Conservation (phyloP, 441 rosid species). For the Geranium incanum region DNA sequence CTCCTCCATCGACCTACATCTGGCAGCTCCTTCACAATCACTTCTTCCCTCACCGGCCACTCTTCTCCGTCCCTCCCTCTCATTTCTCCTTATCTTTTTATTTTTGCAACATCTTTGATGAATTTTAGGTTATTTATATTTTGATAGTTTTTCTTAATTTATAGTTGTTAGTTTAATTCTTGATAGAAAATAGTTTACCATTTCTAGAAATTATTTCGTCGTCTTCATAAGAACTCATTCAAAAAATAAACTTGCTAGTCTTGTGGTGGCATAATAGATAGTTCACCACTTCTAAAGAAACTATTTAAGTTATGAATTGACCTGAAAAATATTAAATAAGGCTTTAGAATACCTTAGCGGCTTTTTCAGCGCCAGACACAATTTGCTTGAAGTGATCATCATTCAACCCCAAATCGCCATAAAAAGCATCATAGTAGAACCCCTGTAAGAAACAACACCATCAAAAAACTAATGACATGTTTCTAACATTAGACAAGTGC, state of each 20-base stretch:
- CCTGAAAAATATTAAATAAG: background rate
- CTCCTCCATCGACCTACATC: background rate
- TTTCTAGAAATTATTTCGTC: background rate
- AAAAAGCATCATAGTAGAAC: constrained; percentile 91
- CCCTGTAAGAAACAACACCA: constrained; percentile 47
- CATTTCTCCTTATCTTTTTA: no score
- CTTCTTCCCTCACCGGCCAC: no score
- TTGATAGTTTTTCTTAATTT: background rate
- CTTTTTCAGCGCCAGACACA: constrained; percentile 59
- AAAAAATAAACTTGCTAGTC: background rate
- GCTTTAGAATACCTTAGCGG: constrained; percentile 53
- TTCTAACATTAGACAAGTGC: background rate
- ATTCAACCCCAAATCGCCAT: constrained; percentile 75
- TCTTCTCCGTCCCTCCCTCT: no score
- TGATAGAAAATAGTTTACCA: background rate
- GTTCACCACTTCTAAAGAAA: background rate
- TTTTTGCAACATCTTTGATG: no score
- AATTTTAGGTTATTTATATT: no score
- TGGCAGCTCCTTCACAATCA: background rate
- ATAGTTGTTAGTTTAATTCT: no score
- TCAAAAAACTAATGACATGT: constrained; percentile 7
- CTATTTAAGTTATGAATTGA: background rate
- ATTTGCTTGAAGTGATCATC: constrained; percentile 76
- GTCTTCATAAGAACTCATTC: background rate
- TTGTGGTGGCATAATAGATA: background rate